Base-by-base conservation (phyloP, 352 stramenopile species). In the Globisporangium yorkense region DNA sequence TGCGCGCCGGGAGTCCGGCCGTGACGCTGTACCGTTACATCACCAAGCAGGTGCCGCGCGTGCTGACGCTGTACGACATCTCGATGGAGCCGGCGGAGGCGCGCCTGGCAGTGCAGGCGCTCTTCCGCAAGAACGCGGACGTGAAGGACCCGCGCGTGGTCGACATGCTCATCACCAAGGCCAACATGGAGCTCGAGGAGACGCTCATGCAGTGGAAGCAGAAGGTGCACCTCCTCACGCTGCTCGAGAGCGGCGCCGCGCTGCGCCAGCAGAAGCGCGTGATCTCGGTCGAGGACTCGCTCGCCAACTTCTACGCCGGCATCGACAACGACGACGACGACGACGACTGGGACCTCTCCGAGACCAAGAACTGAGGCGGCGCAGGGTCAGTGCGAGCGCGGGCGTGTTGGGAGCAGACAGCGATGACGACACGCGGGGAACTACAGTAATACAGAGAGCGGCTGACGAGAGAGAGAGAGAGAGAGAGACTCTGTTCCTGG, bases 171-270 rank as follows among this genome's bases (percentile, higher is more conserved):
- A 89, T 99, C 58, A 96, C 93, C 54, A 98, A 98, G 76, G 96
- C 96, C 54, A 98, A 99, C 79, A 98, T 98, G 88, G 92, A 98
- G 65, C 72, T 99, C 56, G 96, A 99, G 75, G 96, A 98, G 70
- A 98, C 93, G 48, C 80, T 98, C 62, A 92, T 94, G 88, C 95
- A 98, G 76, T 98, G 97, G 88, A 99, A 99, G 72, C 96, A 99
- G 78, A 98, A 98, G 70, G 82, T 89, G 12, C 96, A 99, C 67
- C 77, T 99, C 51, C 35, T 98, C 16, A 87, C 68, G 73, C 72
- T 95, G 68, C 65, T 95, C 53, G 83, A 95, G 44, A 64, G 70
- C 12, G 85, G 74, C 54, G 56, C 72, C 29, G 70, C 77, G 54
- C 77, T 95, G 60, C 80, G 80, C 47, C 56, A 68, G 33, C 49